Conservation (phyloP, 805 yeast species). For the Yamadazyma insecticola region DNA sequence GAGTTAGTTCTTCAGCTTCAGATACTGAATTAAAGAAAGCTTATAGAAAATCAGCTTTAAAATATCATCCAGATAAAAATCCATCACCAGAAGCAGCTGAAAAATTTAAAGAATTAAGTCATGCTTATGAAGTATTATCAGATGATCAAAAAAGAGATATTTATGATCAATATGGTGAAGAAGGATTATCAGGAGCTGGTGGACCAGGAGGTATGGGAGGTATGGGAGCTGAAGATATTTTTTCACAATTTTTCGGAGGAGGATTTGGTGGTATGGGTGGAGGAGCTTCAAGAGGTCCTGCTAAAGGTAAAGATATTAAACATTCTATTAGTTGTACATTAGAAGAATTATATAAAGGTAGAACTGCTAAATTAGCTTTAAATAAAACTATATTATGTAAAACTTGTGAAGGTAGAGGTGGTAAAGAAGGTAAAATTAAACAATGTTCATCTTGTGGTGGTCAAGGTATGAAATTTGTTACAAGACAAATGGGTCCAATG, state of each 20-base stretch:
- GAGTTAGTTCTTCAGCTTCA: conserved; percentile 64
- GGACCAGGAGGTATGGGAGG: conserved; percentile 60
- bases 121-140: conserved; percentile 83
- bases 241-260: conserved; percentile 77
- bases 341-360: conserved; percentile 93
- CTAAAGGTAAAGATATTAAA: conserved; percentile 85
- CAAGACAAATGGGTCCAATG: conserved; percentile 99
- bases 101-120: conserved; percentile 85
- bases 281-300: conserved; percentile 75
- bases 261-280: conserved; percentile 55
- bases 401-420: conserved; percentile 92
- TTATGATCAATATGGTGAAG: conserved; percentile 89
- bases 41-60: conserved; percentile 75
- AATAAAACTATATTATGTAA: conserved; percentile 88
- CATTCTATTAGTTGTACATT: conserved; percentile 81
- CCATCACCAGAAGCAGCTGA: conserved; percentile 90
- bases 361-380: conserved; percentile 88
- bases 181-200: conserved; percentile 74
- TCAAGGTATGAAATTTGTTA: conserved; percentile 83
- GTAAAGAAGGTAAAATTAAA: conserved; percentile 85
- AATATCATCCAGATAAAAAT: conserved; percentile 80
- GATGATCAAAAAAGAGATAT: conserved; percentile 85
- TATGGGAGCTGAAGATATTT: conserved; percentile 67
- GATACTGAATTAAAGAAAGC: conserved; percentile 77
- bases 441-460: conserved; percentile 88